Evolutionary conservation across 116 monocot species (phyloP), one percentile per base, ranked within the genome.

Genomic region (Thalassia testudinum): DNA sequence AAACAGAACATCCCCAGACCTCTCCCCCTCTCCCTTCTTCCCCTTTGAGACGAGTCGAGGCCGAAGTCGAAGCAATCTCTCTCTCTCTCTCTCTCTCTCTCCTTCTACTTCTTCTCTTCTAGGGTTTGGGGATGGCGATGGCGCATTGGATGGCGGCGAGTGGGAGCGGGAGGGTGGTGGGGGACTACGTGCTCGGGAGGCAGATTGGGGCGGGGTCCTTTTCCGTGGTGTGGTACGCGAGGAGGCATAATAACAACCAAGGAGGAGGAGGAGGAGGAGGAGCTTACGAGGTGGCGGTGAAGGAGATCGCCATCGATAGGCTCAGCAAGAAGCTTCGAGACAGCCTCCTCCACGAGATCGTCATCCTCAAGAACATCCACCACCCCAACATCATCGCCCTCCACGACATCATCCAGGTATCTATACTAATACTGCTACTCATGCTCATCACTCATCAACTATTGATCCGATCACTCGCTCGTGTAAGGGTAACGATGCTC

Each of bases 261-360:
- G n/a, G n/a, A n/a, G n/a, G n/a, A n/a, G n/a, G n/a, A n/a, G n/a
- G n/a, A n/a, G 42, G 67, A 66, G 26, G n/a, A n/a, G n/a, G n/a
- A n/a, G n/a, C n/a, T n/a, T n/a, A n/a, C n/a, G 87, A 93, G 62
- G 83, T 87, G 7, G 92, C 92, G 15, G 73, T 93, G 27, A 93
- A 93, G 75, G 92, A 93, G 73, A 87, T 93, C 72, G 44, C 54
- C 47, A 72, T 83, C 66, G 83, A 81, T 19, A 65, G 55, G 53
- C 64, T 93, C 5, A 74, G 67, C 72, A 72, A 72, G 75, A 93
- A 93, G 87, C 81, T 87, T 13, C 74, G 69, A 66, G 83, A 93
- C 6, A 93, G 81, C 61, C 71, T 93, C 21, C 62, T 83, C 44
- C 83, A 77, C 24, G 92, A 93, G 73, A 83, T 87, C 53, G 64